Percentiles rank a stretch among this genome's conserved stretches.
phyloP scores from a whole-genome alignment of 2,329 filamentous ascomycete species.

The Alternaria brassicae region DNA sequence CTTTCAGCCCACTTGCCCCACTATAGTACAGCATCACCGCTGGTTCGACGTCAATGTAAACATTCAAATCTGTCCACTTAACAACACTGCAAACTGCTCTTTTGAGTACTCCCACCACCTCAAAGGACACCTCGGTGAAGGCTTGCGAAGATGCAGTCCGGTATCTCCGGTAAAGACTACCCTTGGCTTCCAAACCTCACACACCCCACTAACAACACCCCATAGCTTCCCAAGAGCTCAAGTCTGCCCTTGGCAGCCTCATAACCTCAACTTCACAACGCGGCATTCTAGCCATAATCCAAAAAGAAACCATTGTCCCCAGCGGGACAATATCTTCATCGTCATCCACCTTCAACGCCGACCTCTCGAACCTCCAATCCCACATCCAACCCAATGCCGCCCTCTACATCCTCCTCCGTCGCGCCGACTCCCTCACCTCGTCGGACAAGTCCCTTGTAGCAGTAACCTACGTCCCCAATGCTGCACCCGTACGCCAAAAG shows the following conservation, averaged over 20 bases:
- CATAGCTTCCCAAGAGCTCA: constrained; percentile 75
- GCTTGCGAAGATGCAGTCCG: constrained; percentile 71
- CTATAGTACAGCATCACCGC: constrained; percentile 14
- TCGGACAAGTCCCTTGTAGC: constrained; percentile 61
- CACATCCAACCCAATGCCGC: constrained; percentile 72
- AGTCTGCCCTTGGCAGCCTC: constrained; percentile 73
- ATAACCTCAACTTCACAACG: constrained; percentile 68
- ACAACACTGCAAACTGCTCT: not conserved
- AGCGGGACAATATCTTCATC: constrained; percentile 60
- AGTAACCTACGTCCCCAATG: constrained; percentile 79
- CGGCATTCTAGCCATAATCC: constrained; percentile 74
- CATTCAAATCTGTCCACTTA: constrained; percentile 4
- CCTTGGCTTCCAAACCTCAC: not conserved
- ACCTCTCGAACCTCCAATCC: constrained; percentile 68
- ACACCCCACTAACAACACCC: constrained; percentile 21
- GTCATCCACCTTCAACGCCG: constrained; percentile 66
- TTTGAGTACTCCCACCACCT: not conserved
- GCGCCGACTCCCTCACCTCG: constrained; percentile 60
- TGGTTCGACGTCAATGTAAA: constrained; percentile 15
- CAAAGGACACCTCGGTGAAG: not conserved
- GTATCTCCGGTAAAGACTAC: constrained; percentile 69
- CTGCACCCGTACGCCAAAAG: constrained; percentile 81
- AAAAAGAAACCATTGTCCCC: constrained; percentile 71
- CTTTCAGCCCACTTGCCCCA: constrained; percentile 31
- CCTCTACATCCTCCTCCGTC: constrained; percentile 77